Evolutionary conservation across 2,329 filamentous ascomycete genomes (phyloP).

Genomic region (Fusarium austroafricanum): DNA sequence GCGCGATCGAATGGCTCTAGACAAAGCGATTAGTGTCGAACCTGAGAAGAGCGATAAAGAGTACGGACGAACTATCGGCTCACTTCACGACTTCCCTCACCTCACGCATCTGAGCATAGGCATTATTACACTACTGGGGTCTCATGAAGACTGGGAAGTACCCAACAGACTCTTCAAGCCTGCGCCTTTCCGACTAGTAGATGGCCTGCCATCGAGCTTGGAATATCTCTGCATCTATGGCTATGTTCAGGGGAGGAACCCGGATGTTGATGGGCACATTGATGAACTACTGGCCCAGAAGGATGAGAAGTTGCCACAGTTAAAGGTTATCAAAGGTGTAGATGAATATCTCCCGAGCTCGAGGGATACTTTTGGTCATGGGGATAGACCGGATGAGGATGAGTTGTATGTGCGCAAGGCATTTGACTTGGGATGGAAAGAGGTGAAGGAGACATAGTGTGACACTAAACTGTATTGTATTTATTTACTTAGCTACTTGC

Average conservation of each 20-base stretch:
- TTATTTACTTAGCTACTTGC: background rate
- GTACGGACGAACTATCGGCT: background rate
- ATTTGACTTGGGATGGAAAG: no score
- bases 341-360: background rate
- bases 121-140: background rate
- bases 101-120: background rate
- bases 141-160: rapidly evolving
- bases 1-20: background rate
- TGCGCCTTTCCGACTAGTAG: background rate
- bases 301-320: background rate
- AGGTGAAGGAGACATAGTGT: no score
- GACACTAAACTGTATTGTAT: no score
- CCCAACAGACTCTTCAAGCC: background rate
- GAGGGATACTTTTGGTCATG: background rate
- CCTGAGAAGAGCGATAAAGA: background rate
- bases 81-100: background rate
- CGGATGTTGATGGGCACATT: background rate
- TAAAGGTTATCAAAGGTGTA: background rate
- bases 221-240: background rate
- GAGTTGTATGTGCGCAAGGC: no score
- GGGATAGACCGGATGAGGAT: no score
- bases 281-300: background rate
- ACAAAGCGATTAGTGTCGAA: background rate
- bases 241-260: background rate
- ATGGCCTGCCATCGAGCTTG: background rate